phyloP scores from a whole-genome alignment of 2,329 filamentous ascomycete genomes.

The Epicoccum sorghinum region DNA sequence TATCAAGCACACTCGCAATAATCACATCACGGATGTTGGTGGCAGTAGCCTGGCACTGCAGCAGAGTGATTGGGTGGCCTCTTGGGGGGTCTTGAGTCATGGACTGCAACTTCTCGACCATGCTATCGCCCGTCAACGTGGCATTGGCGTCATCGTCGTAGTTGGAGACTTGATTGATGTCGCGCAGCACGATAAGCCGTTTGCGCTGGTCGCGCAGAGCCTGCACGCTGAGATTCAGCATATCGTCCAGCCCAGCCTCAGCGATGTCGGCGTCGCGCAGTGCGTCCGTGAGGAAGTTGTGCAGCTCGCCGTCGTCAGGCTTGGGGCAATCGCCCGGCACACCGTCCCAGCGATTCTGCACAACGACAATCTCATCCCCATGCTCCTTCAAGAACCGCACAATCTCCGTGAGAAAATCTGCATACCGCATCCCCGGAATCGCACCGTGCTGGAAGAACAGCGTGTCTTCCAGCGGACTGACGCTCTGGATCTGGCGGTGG shows the following conservation, averaged over 20 bases:
- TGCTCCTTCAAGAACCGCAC: slow-evolving; percentile 52
- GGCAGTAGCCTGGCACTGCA: slow-evolving; percentile 60
- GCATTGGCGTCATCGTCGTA: slow-evolving; percentile 44
- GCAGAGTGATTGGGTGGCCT: slow-evolving; percentile 31
- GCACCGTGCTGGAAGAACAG: slow-evolving; percentile 59
- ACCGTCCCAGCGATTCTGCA: slow-evolving; percentile 59
- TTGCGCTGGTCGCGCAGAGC: slow-evolving; percentile 34
- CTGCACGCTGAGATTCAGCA: slow-evolving; percentile 31
- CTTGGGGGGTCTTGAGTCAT: slow-evolving; percentile 29
- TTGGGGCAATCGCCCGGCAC: slow-evolving; percentile 55
- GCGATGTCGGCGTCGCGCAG: slow-evolving; percentile 24
- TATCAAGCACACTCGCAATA: slow-evolving; percentile 53
- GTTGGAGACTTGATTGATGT: slow-evolving; percentile 36
- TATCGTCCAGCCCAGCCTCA: slow-evolving; percentile 34
- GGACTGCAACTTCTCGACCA: slow-evolving; percentile 31
- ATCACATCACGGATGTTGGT: slow-evolving; percentile 57
- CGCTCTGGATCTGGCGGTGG: slow-evolving; percentile 49
- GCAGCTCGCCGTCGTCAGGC: slow-evolving; percentile 52
- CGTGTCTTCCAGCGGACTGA: slow-evolving; percentile 51
- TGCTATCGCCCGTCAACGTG: slow-evolving; percentile 38
- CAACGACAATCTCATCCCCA: slow-evolving; percentile 55
- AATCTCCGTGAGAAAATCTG: slow-evolving; percentile 50
- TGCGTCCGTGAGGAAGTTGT: slow-evolving; percentile 46
- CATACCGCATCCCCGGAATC: slow-evolving; percentile 59
- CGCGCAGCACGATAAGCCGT: slow-evolving; percentile 35